Evolutionary conservation across 192 early-diverging fungal genomes (phyloP), one percentile per base, ranked within the genome.

Genomic region (Dissophora globulifera): DNA sequence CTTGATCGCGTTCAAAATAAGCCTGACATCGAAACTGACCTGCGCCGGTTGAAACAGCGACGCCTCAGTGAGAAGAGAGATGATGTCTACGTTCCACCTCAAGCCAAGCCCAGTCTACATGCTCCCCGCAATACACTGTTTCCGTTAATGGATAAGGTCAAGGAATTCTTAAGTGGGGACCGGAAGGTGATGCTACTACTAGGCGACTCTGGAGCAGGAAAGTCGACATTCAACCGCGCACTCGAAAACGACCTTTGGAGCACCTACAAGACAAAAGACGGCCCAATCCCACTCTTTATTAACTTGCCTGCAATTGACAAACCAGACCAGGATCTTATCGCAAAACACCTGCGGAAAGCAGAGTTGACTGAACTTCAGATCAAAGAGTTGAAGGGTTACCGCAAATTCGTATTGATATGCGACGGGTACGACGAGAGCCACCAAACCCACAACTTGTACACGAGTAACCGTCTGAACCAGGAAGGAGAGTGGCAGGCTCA

Each of bases 141-240:
- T 26, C 20, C 27, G 4, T 50, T 67, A 17, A 49, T 48, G 26
- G 32, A 33, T 35, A 57, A 50, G 13, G 41, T 56, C 19, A 25
- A 57, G 19, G 64, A 67, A 17, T 67, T 67, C 26, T 42, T 67
- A 13, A 17, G 1, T 33, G 57, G 54, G 4, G 13, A 57, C 6
- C 29, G 26, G 16, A 62, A 50, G 23, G 64, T 67, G 31, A 50
- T 67, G 10, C 30, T 67, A 16, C 7, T 67, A 32, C 54, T 50
- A 22, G 64, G 64, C n/a, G 64, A 67, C 20, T 65, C 62, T 13
- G 62, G 62, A 45, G 62, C 52, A 6, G 62, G 62, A 1, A 65
- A 65, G 33, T 65, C 62, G 30, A 55, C 51, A 25, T 65, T 55
- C 42, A 55, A 55, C 30, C 17, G 26, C 2, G 17, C 29, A 9